Percentiles rank a stretch among this genome's conserved stretches.
These are phyloP conservation scores for Escallonia herrerae DNA, from an alignment of 129 eudicot species.

Conservation along the genomic window DNA sequence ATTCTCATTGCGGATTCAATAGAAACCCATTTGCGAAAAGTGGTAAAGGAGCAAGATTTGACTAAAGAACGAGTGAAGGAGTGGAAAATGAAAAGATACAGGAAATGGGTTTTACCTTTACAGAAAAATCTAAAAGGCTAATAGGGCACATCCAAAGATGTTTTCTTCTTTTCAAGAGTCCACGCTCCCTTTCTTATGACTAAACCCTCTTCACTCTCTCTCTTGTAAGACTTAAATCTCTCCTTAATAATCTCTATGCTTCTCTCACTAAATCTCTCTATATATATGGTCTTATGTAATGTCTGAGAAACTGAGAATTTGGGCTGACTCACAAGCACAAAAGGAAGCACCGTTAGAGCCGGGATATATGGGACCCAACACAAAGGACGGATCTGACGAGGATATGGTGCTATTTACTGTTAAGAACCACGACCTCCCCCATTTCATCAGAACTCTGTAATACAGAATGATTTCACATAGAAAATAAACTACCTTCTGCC, in stretches of 20 bases:
- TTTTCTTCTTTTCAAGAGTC: background rate
- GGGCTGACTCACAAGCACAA: conserved; percentile 7
- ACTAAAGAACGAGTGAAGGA: conserved; percentile 1
- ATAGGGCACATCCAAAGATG: background rate
- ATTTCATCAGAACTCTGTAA: too few species aligned
- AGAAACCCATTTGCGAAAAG: conserved; percentile 14
- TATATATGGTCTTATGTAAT: background rate
- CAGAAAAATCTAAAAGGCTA: conserved; percentile 1
- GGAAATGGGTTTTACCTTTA: conserved; percentile 1
- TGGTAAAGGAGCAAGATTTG: conserved; percentile 17
- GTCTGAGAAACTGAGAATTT: conserved; percentile 22
- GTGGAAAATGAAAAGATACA: background rate
- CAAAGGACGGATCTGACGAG: conserved; percentile 40
- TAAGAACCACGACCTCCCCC: too few species aligned
- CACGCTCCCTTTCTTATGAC: background rate
- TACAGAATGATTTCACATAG: too few species aligned
- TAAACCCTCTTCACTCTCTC: conserved; percentile 1
- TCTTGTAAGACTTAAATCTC: background rate
- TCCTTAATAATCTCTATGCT: background rate
- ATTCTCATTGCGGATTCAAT: background rate
- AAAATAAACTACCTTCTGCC: background rate
- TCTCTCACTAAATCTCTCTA: background rate
- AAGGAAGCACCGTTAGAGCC: conserved; percentile 17
- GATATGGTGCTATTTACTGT: conserved; percentile 11
- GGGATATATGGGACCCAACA: conserved; percentile 20